Conservation (phyloP, 1,139 yeast species). For the Yamadazyma jaroonii region DNA sequence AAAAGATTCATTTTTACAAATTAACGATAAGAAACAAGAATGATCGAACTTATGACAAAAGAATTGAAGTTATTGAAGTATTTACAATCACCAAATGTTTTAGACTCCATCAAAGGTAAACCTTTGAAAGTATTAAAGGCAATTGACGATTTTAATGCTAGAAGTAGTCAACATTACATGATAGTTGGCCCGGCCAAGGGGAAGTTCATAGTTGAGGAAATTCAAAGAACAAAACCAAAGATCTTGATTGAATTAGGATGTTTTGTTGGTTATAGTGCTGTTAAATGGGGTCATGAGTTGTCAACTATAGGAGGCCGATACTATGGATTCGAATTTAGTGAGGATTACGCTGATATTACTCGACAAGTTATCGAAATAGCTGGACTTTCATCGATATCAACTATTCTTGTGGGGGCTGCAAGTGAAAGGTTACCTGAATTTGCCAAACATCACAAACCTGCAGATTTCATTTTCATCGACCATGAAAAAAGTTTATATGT, state of each 20-base stretch:
- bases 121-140: constrained; percentile 29
- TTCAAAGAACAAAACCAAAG: constrained; percentile 26
- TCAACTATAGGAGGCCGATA: constrained; percentile 24
- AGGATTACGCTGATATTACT: constrained; percentile 33
- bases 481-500: constrained; percentile 39
- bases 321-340: constrained; percentile 36
- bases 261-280: constrained; percentile 44
- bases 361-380: constrained; percentile 33
- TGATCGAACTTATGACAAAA: not conserved
- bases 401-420: constrained; percentile 38
- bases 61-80: constrained; percentile 9
- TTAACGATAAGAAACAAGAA: too few species aligned
- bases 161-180: constrained; percentile 18
- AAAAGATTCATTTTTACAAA: too few species aligned
- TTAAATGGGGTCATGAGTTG: constrained; percentile 30
- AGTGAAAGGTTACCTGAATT: constrained; percentile 26
- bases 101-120: constrained; percentile 8
- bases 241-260: constrained; percentile 43
- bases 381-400: constrained; percentile 30
- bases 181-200: constrained; percentile 37
- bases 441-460: constrained; percentile 13
- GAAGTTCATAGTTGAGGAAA: constrained; percentile 21
- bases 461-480: constrained; percentile 42
- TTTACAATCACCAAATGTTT: constrained; percentile 7
- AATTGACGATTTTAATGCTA: constrained; percentile 24